phyloP scores from a whole-genome alignment of 768 basidiomycete genomes.

The Mrakia frigida region DNA sequence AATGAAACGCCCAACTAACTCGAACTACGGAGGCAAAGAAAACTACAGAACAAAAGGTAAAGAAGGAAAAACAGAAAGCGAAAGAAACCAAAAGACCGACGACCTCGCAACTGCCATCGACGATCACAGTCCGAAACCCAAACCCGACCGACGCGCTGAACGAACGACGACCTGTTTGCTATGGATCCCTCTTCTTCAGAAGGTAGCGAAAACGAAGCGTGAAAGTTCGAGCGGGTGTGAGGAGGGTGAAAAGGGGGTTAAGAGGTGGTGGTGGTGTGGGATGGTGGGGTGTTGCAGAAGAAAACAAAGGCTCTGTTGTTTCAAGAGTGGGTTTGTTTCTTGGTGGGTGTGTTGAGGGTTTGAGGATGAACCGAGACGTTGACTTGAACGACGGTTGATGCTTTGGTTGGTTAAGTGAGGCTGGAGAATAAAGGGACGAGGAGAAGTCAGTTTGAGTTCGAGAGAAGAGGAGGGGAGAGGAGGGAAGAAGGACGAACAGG shows the following conservation, averaged over 20 bases:
- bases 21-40: background rate
- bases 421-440: background rate
- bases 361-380: constrained; percentile 15
- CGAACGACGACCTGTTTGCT: too few relatives aligned
- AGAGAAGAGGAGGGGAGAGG: background rate
- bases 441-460: background rate
- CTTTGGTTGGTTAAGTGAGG: constrained; percentile 19
- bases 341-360: background rate
- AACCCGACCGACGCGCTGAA: too few relatives aligned
- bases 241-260: too few relatives aligned
- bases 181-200: too few relatives aligned
- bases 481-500: constrained; percentile 13
- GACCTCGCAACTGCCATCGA: background rate
- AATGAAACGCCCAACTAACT: too few relatives aligned
- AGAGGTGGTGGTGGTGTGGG: background rate
- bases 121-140: background rate
- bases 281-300: background rate
- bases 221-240: too few relatives aligned
- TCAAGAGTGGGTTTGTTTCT: background rate
- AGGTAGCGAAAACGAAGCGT: too few relatives aligned
- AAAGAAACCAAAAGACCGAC: background rate
- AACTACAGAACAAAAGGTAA: background rate
- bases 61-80: background rate
- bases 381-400: constrained; percentile 21
- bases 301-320: background rate